Evolutionary conservation across 2,329 filamentous ascomycete genomes (phyloP).

Genomic region (Pseudogymnoascus destructans): DNA sequence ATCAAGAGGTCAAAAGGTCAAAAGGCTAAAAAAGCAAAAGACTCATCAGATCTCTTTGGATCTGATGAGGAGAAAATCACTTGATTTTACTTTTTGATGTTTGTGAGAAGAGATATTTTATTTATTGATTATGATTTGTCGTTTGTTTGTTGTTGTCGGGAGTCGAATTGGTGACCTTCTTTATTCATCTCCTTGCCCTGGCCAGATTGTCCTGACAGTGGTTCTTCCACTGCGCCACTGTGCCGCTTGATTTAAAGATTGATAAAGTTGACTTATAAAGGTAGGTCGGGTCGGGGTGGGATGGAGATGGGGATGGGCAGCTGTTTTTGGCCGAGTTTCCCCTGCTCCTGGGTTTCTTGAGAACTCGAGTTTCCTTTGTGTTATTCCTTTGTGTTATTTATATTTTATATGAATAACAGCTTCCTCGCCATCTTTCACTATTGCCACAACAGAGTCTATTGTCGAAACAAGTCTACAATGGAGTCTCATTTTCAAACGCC

Average conservation of each 20-base stretch:
- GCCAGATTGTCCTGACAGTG: constrained; percentile 1
- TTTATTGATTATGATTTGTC: no score
- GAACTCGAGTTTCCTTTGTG: no score
- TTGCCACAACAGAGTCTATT: background rate
- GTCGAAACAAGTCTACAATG: background rate
- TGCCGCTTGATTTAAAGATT: background rate
- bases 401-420: no score
- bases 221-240: background rate
- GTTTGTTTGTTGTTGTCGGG: no score
- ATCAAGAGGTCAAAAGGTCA: background rate
- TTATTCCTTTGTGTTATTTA: background rate
- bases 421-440: background rate
- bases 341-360: constrained; percentile 39
- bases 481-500: background rate
- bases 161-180: background rate
- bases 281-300: constrained; percentile 12
- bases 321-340: constrained; percentile 2
- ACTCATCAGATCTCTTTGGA: constrained; percentile 1
- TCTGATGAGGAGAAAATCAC: constrained; percentile 7
- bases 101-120: no score
- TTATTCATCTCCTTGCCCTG: background rate
- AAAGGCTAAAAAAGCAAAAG: background rate
- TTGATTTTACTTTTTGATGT: background rate
- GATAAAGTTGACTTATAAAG: background rate
- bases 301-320: constrained; percentile 8